phyloP scores from a whole-genome alignment of 2,329 filamentous ascomycete species.

The Aspergillus versicolor region DNA sequence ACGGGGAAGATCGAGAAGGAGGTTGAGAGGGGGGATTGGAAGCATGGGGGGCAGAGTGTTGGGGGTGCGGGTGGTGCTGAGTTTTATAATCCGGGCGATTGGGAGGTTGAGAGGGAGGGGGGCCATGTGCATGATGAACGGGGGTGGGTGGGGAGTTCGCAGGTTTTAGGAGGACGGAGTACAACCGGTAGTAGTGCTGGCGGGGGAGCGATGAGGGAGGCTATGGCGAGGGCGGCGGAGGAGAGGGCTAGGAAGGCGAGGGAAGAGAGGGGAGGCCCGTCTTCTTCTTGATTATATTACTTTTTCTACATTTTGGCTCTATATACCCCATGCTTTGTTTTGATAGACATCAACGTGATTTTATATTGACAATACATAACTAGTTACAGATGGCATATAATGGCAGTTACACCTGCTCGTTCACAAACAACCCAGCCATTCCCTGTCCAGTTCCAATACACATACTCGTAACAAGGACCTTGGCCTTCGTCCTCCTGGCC shows the following conservation, averaged over 20 bases:
- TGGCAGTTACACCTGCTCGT: constrained; percentile 52
- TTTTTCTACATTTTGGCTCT: neutral
- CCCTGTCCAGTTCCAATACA: constrained; percentile 69
- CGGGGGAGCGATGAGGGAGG: constrained; percentile 67
- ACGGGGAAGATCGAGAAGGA: constrained; percentile 85
- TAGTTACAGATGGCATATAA: neutral
- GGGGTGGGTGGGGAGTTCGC: constrained; percentile 77
- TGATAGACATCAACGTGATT: neutral
- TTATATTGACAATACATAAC: neutral
- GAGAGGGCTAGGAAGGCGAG: constrained; percentile 59
- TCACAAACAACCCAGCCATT: constrained; percentile 66
- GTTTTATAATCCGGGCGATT: constrained; percentile 60
- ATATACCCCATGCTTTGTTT: constrained; percentile 1
- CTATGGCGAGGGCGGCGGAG: constrained; percentile 72
- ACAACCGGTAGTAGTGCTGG: constrained; percentile 37
- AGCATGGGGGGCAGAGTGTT: constrained; percentile 64
- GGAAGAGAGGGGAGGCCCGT: constrained; percentile 32
- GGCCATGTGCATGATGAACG: constrained; percentile 65
- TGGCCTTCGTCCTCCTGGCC: constrained; percentile 79
- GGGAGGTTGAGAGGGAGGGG: constrained; percentile 49
- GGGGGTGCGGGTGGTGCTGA: constrained; percentile 57
- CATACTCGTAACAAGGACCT: constrained; percentile 90
- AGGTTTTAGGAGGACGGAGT: constrained; percentile 63
- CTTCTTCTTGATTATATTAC: constrained; percentile 4
- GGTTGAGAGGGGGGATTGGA: constrained; percentile 79